phyloP scores from a whole-genome alignment of 1,139 yeast species.

The Suzukiozyma palmioleophila region DNA sequence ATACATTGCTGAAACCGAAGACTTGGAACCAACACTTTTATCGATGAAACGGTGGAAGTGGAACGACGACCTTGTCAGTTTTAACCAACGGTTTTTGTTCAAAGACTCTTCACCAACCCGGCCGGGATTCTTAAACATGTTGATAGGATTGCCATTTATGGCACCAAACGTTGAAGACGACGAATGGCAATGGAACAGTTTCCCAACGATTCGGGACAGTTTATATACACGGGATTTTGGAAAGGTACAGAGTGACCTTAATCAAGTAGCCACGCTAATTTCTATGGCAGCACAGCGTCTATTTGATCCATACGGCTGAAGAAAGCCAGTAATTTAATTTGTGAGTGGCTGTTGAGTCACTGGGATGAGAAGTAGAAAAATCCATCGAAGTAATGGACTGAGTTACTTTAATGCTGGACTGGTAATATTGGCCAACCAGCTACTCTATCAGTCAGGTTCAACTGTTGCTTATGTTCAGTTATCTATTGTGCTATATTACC shows the following conservation, averaged over 20 bases:
- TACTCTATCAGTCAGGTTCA: too few relatives aligned
- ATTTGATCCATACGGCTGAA: background rate
- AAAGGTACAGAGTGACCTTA: slow-evolving; percentile 54
- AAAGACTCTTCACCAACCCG: slow-evolving; percentile 49
- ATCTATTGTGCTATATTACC: too few relatives aligned
- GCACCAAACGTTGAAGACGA: slow-evolving; percentile 38
- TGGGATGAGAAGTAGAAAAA: too few relatives aligned
- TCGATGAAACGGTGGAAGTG: slow-evolving; percentile 74
- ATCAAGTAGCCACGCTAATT: slow-evolving; percentile 38
- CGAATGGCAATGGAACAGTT: slow-evolving; percentile 56
- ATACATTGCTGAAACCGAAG: slow-evolving; percentile 27
- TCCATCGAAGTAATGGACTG: too few relatives aligned
- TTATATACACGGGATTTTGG: slow-evolving; percentile 46
- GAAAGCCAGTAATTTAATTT: background rate
- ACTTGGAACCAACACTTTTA: slow-evolving; percentile 64
- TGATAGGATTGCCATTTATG: slow-evolving; percentile 67
- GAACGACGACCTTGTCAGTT: slow-evolving; percentile 60
- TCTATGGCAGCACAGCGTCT: slow-evolving; percentile 15
- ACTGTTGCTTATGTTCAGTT: too few relatives aligned
- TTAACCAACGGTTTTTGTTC: slow-evolving; percentile 53
- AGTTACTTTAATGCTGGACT: too few relatives aligned
- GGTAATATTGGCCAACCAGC: too few relatives aligned
- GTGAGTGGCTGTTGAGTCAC: too few relatives aligned
- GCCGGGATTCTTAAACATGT: slow-evolving; percentile 61
- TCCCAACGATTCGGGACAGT: slow-evolving; percentile 73